Evolutionary conservation across 1,284 basidiomycete genomes (phyloP).

Genomic region (Cryptococcus amylolentus): DNA sequence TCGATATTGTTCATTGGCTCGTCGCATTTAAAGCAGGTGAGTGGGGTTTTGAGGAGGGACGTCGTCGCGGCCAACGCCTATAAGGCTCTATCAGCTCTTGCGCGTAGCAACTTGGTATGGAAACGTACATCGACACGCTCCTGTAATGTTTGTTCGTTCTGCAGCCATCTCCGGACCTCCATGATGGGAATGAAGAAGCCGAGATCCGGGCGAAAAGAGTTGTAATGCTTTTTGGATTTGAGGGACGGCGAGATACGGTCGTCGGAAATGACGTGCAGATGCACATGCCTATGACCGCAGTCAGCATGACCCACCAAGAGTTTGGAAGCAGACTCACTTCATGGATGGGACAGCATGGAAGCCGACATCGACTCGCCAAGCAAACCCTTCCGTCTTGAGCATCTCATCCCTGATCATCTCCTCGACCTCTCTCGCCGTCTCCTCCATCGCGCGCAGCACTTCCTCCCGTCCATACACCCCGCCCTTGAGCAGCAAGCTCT

Average conservation of each 20-base stretch:
- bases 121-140: constrained; percentile 35
- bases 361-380: constrained; percentile 74
- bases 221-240: constrained; percentile 92
- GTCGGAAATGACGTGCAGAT: constrained; percentile 80
- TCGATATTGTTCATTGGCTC: constrained; percentile 68
- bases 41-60: constrained; percentile 61
- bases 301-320: neutral
- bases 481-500: constrained; percentile 56
- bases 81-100: constrained; percentile 15
- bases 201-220: constrained; percentile 81
- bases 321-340: constrained; percentile 46
- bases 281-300: constrained; percentile 63
- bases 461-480: constrained; percentile 47
- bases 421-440: constrained; percentile 58
- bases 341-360: constrained; percentile 76
- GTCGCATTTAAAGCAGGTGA: constrained; percentile 68
- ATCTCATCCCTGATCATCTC: constrained; percentile 75
- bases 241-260: constrained; percentile 71
- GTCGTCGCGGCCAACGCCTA: constrained; percentile 57
- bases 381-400: constrained; percentile 68
- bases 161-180: constrained; percentile 72
- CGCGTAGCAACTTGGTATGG: constrained; percentile 22
- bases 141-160: constrained; percentile 46
- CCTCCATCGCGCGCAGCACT: constrained; percentile 59
- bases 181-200: constrained; percentile 82